Percentiles rank a stretch among this genome's conserved stretches.
phyloP scores from a whole-genome alignment of 2,329 filamentous ascomycete species.

The Cladophialophora chaetospira region DNA sequence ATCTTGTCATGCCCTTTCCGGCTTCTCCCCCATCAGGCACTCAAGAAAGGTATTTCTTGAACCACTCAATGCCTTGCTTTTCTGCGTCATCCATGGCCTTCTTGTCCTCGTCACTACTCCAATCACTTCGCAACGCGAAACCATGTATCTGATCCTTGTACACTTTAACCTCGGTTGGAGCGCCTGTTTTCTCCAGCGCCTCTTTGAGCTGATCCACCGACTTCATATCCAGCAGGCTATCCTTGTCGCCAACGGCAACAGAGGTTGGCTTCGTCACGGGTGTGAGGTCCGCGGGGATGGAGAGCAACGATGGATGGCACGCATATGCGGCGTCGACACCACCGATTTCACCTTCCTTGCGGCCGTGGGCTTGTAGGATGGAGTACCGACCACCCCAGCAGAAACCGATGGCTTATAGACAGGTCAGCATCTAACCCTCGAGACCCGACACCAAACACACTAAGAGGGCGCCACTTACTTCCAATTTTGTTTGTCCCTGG shows the following conservation, averaged over 20 bases:
- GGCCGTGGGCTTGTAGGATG: conserved; percentile 38
- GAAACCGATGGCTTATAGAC: conserved; percentile 43
- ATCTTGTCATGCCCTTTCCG: not conserved
- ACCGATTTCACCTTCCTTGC: conserved; percentile 32
- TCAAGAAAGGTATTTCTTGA: conserved; percentile 40
- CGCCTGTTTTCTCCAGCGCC: conserved; percentile 43
- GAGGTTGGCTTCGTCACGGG: conserved; percentile 43
- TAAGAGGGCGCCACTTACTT: too few species aligned
- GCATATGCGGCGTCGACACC: conserved; percentile 46
- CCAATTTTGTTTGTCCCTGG: conserved; percentile 44
- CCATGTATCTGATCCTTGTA: conserved; percentile 51
- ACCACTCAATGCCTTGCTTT: conserved; percentile 47
- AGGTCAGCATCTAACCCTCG: not conserved
- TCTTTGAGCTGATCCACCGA: conserved; percentile 45
- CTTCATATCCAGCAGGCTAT: conserved; percentile 44
- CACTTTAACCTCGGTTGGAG: conserved; percentile 43
- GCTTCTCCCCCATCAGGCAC: not conserved
- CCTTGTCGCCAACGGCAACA: conserved; percentile 47
- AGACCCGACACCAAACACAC: not conserved
- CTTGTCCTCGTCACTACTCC: conserved; percentile 47
- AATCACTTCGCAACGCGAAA: conserved; percentile 46
- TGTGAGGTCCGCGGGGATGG: conserved; percentile 47
- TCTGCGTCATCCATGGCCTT: conserved; percentile 51
- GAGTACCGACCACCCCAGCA: conserved; percentile 51
- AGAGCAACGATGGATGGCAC: conserved; percentile 46